Conservation (phyloP, 2,329 filamentous ascomycete genomes). For the Septoria linicola region DNA sequence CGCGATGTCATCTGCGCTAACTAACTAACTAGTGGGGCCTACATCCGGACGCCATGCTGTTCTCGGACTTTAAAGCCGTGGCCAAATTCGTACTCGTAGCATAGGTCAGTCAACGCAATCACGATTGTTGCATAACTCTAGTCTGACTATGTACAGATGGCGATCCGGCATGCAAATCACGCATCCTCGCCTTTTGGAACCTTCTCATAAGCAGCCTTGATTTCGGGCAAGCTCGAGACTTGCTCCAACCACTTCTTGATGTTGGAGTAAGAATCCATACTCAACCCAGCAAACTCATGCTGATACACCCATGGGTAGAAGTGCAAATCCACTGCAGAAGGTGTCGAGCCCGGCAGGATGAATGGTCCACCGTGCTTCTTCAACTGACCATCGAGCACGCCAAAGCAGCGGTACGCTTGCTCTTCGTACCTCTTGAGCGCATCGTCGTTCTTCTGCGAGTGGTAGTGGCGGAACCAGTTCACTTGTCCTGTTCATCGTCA, state of each 20-base stretch:
- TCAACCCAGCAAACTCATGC: constrained; percentile 42
- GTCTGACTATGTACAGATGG: no score
- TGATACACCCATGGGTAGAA: constrained; percentile 46
- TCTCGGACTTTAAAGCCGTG: no score
- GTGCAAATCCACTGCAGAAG: constrained; percentile 45
- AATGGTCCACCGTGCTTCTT: constrained; percentile 41
- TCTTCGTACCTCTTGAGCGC: constrained; percentile 43
- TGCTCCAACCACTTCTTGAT: constrained; percentile 43
- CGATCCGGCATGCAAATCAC: no score
- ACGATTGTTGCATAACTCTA: no score
- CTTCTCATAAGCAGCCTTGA: constrained; percentile 45
- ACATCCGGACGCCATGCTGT: background rate
- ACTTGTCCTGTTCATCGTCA: constrained; percentile 29
- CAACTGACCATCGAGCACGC: constrained; percentile 45
- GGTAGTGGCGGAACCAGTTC: constrained; percentile 46
- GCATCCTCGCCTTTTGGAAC: constrained; percentile 32
- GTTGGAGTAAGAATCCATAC: constrained; percentile 42
- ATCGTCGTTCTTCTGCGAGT: constrained; percentile 44
- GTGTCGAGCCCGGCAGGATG: constrained; percentile 38
- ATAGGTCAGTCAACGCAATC: no score
- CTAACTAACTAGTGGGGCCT: no score
- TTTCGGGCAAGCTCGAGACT: constrained; percentile 40
- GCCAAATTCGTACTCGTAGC: no score
- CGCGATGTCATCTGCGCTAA: no score
- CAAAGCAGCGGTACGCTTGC: constrained; percentile 45